phyloP scores from a whole-genome alignment of 345 rosid genomes.

The Murraya koenigii region DNA sequence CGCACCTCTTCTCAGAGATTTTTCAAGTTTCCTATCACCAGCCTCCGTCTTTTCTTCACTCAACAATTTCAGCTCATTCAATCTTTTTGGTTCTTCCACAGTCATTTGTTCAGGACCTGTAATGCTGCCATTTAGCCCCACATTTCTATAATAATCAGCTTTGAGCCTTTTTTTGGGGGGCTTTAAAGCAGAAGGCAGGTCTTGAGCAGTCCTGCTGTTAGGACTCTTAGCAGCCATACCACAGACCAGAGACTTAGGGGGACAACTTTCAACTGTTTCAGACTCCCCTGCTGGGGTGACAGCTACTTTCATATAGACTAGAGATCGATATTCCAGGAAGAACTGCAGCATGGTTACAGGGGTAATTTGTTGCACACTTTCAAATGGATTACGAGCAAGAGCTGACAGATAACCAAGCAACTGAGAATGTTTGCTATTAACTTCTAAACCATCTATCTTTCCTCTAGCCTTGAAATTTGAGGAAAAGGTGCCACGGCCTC shows the following conservation, averaged over 20 bases:
- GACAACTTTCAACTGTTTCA: constrained; percentile 19
- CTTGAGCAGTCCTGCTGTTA: constrained; percentile 16
- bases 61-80: constrained; percentile 29
- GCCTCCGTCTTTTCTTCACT: constrained; percentile 37
- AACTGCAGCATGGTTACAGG: constrained; percentile 28
- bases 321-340: constrained; percentile 37
- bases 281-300: constrained; percentile 28
- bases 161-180: constrained; percentile 27
- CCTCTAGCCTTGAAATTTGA: constrained; percentile 4
- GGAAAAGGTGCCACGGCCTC: not conserved
- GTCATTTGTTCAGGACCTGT: constrained; percentile 39
- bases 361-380: constrained; percentile 23
- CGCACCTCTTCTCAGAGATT: constrained; percentile 25
- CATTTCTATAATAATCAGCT: constrained; percentile 21
- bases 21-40: constrained; percentile 17
- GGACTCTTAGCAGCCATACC: constrained; percentile 16
- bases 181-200: constrained; percentile 24
- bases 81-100: not conserved
- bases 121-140: constrained; percentile 2
- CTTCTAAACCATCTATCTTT: constrained; percentile 12
- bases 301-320: constrained; percentile 35
- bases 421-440: constrained; percentile 23
- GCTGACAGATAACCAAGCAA: constrained; percentile 35
- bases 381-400: constrained; percentile 40
- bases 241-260: constrained; percentile 20